Evolutionary conservation across 495 filamentous ascomycete species (phyloP).

Genomic region (Penicillium goetzii): DNA sequence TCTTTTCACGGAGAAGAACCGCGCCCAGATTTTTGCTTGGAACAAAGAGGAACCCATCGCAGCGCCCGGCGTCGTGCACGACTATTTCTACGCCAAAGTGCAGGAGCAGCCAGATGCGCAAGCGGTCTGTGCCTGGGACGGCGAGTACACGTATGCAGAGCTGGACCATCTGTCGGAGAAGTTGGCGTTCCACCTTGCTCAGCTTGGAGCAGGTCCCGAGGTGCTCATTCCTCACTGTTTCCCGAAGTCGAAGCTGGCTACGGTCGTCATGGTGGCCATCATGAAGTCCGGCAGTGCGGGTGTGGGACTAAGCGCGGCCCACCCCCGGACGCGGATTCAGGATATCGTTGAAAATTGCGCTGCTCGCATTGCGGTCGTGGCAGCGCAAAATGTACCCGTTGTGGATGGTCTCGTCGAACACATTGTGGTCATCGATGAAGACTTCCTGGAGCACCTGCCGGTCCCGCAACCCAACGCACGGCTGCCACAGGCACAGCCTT

Average conservation of each 20-base stretch:
- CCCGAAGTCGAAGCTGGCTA: constrained; percentile 49
- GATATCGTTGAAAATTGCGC: constrained; percentile 50
- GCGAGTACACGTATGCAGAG: constrained; percentile 51
- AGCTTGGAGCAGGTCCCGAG: constrained; percentile 36
- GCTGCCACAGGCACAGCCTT: not conserved
- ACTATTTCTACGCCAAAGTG: constrained; percentile 2
- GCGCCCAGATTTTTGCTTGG: not conserved
- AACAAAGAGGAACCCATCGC: not conserved
- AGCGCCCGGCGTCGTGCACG: not conserved
- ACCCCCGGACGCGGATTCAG: constrained; percentile 27
- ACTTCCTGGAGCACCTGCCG: not conserved
- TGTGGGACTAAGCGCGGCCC: not conserved
- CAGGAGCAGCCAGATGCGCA: not conserved
- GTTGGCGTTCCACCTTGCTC: constrained; percentile 32
- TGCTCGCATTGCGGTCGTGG: constrained; percentile 21
- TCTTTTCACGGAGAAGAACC: not conserved
- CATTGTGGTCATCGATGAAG: not conserved
- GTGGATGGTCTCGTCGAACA: constrained; percentile 6
- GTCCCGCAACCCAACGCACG: not conserved
- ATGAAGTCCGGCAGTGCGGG: constrained; percentile 27
- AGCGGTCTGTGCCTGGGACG: constrained; percentile 50
- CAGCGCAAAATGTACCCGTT: not conserved
- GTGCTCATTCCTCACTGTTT: constrained; percentile 56
- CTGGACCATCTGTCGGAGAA: constrained; percentile 41
- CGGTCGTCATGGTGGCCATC: constrained; percentile 34